phyloP scores from a whole-genome alignment of 495 filamentous ascomycete genomes.

The Hypoxylon cercidicola region DNA sequence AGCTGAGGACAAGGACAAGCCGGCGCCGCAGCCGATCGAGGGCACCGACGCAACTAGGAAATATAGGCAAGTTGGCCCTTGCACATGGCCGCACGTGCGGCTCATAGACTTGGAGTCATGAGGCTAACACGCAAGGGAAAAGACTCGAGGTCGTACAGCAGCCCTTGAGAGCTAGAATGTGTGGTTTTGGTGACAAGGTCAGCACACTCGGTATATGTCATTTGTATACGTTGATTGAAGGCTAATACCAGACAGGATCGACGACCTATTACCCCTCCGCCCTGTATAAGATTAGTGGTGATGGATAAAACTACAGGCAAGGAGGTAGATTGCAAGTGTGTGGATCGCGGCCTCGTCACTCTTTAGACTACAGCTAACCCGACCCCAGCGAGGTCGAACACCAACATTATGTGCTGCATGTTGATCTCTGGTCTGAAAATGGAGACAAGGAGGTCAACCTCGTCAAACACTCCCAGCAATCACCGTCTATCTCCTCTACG shows the following conservation, averaged over 20 bases:
- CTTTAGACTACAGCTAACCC: conserved; percentile 30
- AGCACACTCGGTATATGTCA: conserved; percentile 39
- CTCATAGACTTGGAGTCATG: not conserved
- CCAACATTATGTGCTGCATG: conserved; percentile 90
- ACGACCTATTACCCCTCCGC: conserved; percentile 94
- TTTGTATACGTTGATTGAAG: conserved; percentile 9
- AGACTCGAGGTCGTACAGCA: conserved; percentile 90
- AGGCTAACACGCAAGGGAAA: conserved; percentile 38
- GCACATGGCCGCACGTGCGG: not conserved
- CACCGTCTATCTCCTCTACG: conserved; percentile 88
- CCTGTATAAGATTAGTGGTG: conserved; percentile 87
- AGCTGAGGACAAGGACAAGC: conserved; percentile 42
- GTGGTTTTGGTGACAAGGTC: conserved; percentile 98
- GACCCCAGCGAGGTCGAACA: conserved; percentile 71
- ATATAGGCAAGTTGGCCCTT: conserved; percentile 40
- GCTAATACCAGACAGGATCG: conserved; percentile 72
- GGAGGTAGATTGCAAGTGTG: conserved; percentile 90
- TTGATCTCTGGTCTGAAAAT: conserved; percentile 90
- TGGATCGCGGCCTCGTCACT: conserved; percentile 29
- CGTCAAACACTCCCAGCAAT: conserved; percentile 86
- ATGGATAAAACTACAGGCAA: conserved; percentile 81
- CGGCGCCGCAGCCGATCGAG: conserved; percentile 45
- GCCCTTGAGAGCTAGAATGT: conserved; percentile 95
- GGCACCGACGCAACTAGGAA: conserved; percentile 44
- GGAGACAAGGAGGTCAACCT: conserved; percentile 92